These are phyloP conservation scores for Sanguinoderma infundibulare DNA, from an alignment of 1,284 basidiomycete genomes.

Conservation along the genomic window DNA sequence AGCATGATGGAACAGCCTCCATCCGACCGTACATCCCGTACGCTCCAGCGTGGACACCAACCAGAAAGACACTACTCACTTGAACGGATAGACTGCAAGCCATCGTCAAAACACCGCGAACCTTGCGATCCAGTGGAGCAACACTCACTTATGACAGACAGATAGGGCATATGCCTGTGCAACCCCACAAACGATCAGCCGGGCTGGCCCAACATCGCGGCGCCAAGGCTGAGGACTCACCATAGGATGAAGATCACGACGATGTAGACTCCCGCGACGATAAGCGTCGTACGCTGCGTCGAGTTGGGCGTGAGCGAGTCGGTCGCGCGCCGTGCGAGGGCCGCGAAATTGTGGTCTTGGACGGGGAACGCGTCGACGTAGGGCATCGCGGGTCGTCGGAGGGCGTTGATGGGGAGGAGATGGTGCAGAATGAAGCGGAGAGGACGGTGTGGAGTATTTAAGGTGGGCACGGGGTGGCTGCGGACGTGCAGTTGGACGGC, in stretches of 20 bases:
- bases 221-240: constrained; percentile 43
- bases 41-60: background rate
- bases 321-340: constrained; percentile 42
- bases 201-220: background rate
- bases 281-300: constrained; percentile 78
- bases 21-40: background rate
- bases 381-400: constrained; percentile 27
- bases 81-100: constrained; percentile 86
- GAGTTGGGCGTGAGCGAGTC: constrained; percentile 61
- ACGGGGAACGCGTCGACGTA: constrained; percentile 24
- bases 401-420: constrained; percentile 8
- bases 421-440: constrained; percentile 8
- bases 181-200: background rate
- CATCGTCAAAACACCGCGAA: constrained; percentile 4
- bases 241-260: constrained; percentile 76
- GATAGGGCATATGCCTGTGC: constrained; percentile 75
- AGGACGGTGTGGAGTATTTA: constrained; percentile 1
- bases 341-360: constrained; percentile 31
- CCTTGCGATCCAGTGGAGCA: background rate
- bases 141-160: constrained; percentile 74
- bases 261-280: constrained; percentile 77
- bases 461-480: constrained; percentile 7
- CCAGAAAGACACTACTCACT: constrained; percentile 52
- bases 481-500: constrained; percentile 11
- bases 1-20: background rate